A percentile compares a stretch with the other conserved stretches of the same genome.
Conservation (phyloP, 2,329 filamentous ascomycete genomes). For the Penicillium sp. region DNA sequence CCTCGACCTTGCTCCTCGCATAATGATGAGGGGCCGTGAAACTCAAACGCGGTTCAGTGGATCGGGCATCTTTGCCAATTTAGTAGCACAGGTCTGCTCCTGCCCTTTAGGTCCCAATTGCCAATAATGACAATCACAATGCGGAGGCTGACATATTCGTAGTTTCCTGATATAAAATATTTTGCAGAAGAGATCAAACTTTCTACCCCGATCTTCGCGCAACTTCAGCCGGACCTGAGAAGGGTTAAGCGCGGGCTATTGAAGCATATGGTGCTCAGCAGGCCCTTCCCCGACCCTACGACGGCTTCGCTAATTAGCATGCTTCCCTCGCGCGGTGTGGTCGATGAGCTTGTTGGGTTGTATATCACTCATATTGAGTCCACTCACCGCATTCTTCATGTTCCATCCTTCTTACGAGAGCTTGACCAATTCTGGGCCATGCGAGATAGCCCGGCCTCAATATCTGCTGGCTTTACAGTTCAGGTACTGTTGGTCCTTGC, state of each 20-base stretch:
- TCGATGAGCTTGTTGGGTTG: conserved; percentile 32
- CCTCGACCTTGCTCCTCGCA: conserved; percentile 27
- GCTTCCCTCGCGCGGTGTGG: conserved; percentile 29
- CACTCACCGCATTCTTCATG: conserved; percentile 35
- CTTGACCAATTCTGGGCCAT: conserved; percentile 31
- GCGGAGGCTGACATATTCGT: conserved; percentile 9
- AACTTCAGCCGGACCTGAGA: conserved; percentile 28
- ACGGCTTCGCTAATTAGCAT: conserved; percentile 25
- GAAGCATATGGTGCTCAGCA: conserved; percentile 25
- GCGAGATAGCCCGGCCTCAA: conserved; percentile 19
- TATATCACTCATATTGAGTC: conserved; percentile 37
- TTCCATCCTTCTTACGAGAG: conserved; percentile 34
- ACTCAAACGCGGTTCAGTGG: conserved; percentile 37
- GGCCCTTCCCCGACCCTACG: conserved; percentile 25
- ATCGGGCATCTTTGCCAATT: conserved; percentile 33
- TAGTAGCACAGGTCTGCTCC: conserved; percentile 32
- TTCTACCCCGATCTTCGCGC: conserved; percentile 29
- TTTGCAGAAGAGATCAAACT: conserved; percentile 34
- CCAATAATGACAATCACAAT: not conserved
- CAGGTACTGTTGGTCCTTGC: conserved; percentile 34
- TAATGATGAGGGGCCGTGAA: conserved; percentile 33
- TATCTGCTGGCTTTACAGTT: conserved; percentile 27
- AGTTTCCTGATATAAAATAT: conserved; percentile 34
- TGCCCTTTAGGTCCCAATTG: not conserved
- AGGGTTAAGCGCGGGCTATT: conserved; percentile 27